phyloP scores from a whole-genome alignment of 2,329 filamentous ascomycete genomes.

The Pestalotiopsis sp. region DNA sequence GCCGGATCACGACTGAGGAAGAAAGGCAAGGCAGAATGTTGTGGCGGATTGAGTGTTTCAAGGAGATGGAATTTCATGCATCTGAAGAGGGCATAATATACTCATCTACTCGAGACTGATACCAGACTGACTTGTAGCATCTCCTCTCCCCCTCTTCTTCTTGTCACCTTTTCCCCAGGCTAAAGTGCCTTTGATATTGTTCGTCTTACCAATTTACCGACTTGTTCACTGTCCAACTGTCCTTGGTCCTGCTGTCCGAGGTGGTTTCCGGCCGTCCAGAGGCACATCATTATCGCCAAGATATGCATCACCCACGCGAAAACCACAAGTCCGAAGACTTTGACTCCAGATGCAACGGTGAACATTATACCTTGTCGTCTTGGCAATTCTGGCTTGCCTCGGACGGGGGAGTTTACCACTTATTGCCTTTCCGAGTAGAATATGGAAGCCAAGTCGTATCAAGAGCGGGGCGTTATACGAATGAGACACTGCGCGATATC shows the following conservation, averaged over 20 bases:
- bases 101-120: not conserved
- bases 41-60: not conserved
- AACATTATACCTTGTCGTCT: not conserved
- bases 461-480: not conserved
- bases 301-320: not conserved
- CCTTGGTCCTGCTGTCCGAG: not conserved
- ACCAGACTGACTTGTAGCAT: not conserved
- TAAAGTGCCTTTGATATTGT: not conserved
- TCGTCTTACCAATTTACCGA: not conserved
- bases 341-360: not conserved
- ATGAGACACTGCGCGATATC: not conserved
- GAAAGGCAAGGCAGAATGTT: not conserved
- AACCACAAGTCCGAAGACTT: not conserved
- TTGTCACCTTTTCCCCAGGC: not conserved
- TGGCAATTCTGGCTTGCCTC: not conserved
- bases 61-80: not conserved
- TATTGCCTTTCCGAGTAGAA: not conserved
- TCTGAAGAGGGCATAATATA: not conserved
- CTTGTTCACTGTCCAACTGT: not conserved
- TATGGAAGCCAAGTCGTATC: no score
- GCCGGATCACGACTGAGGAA: not conserved
- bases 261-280: not conserved
- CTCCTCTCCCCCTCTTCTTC: not conserved
- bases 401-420: not conserved
- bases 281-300: not conserved